Evolutionary conservation across 331 rosid genomes (phyloP).

Genomic region (Quercus lobata): DNA sequence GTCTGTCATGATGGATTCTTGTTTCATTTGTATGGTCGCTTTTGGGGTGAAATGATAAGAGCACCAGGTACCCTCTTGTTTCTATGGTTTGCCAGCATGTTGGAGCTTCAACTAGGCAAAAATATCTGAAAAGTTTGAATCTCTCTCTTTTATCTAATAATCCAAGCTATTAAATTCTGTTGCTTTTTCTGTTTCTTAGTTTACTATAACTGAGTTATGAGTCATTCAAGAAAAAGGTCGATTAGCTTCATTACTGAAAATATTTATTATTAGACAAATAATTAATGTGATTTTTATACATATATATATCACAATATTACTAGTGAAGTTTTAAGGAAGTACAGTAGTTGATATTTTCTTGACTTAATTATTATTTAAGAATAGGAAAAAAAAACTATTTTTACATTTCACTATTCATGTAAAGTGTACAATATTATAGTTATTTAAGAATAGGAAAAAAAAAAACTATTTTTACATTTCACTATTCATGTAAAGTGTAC

Average conservation of each 20-base stretch:
- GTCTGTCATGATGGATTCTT: constrained; percentile 20
- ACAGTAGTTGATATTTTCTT: too few species aligned
- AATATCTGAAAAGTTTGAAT: background rate
- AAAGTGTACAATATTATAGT: too few species aligned
- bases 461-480: too few species aligned
- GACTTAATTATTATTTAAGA: too few species aligned
- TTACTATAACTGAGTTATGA: background rate
- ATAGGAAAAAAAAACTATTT: too few species aligned
- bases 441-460: too few species aligned
- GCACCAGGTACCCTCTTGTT: constrained; percentile 36
- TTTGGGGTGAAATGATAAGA: constrained; percentile 29
- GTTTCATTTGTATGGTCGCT: constrained; percentile 32
- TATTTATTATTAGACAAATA: too few species aligned
- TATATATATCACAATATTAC: too few species aligned
- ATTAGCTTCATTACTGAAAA: background rate
- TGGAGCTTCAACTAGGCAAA: constrained; percentile 8
- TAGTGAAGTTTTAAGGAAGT: too few species aligned
- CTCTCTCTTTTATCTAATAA: background rate
- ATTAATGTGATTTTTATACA: too few species aligned
- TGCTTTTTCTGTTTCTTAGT: background rate
- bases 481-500: too few species aligned
- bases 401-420: too few species aligned
- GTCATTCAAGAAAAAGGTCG: background rate
- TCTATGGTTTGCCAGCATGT: constrained; percentile 19
- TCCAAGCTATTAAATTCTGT: background rate